Percentiles rank a stretch among this genome's conserved stretches.
phyloP scores from a whole-genome alignment of 2,329 filamentous ascomycete genomes.

The Fusarium pininemorale region DNA sequence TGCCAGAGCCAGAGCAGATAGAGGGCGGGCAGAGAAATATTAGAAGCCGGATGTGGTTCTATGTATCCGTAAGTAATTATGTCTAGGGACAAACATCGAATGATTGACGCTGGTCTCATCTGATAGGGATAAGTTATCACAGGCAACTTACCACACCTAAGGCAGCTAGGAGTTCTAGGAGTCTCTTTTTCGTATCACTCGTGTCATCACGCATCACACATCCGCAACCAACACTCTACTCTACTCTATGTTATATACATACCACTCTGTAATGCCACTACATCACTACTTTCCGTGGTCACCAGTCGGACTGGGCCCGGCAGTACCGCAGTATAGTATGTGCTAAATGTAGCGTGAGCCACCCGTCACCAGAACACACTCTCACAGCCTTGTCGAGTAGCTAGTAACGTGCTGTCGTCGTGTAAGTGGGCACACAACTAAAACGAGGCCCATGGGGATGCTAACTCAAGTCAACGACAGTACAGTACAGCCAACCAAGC shows the following conservation, averaged over 20 bases:
- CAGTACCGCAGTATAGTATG: neutral
- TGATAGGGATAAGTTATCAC: neutral
- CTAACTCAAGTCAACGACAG: neutral
- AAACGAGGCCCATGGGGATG: slow-evolving; percentile 4
- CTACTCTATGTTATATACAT: neutral
- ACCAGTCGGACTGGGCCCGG: slow-evolving; percentile 9
- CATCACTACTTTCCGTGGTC: slow-evolving; percentile 11
- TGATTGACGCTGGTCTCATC: neutral
- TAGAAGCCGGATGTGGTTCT: neutral
- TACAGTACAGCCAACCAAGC: neutral
- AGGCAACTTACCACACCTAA: neutral
- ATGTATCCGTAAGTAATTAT: neutral
- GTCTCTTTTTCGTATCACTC: neutral
- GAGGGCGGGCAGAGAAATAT: neutral
- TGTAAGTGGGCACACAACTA: slow-evolving; percentile 5
- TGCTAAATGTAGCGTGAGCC: slow-evolving; percentile 11
- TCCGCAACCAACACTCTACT: neutral
- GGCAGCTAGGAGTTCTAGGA: too few relatives aligned
- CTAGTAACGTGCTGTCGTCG: neutral
- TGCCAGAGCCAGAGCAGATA: neutral
- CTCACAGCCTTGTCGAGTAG: slow-evolving; percentile 10
- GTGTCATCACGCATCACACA: neutral
- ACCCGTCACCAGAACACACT: neutral
- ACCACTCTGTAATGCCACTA: slow-evolving; percentile 8
- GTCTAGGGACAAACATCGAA: neutral